Percentiles rank a stretch among this genome's conserved stretches.
These are phyloP conservation scores for Termitomyces sp. DNA, from an alignment of 768 basidiomycete genomes.

Conservation along the genomic window DNA sequence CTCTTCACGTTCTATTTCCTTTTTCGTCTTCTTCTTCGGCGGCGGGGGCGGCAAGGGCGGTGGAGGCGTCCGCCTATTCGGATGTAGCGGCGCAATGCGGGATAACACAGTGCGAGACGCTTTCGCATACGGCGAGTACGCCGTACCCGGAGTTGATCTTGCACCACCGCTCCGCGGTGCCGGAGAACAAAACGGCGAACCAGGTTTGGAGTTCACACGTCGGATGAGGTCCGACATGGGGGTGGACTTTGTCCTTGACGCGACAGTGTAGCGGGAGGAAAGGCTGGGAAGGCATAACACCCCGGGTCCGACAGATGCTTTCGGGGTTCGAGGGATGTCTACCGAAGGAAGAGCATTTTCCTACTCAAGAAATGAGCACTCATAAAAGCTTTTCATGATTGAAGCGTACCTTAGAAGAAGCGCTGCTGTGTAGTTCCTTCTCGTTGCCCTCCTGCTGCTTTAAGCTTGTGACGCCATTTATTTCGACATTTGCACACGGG, in stretches of 20 bases:
- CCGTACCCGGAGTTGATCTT: constrained; percentile 18
- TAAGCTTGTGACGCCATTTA: not conserved
- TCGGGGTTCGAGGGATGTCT: constrained; percentile 7
- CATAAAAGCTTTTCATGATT: not conserved
- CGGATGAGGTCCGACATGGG: constrained; percentile 76
- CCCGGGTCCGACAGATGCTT: constrained; percentile 5
- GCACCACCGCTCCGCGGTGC: constrained; percentile 14
- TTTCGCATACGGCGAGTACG: constrained; percentile 64
- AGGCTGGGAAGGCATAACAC: constrained; percentile 17
- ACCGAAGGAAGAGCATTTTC: constrained; percentile 20
- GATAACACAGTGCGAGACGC: constrained; percentile 57
- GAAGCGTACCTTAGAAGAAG: constrained; percentile 15
- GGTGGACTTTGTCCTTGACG: constrained; percentile 43
- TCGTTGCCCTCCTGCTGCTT: constrained; percentile 1
- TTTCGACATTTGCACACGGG: not conserved
- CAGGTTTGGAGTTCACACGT: constrained; percentile 61
- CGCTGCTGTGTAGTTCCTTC: not conserved
- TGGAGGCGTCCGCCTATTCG: constrained; percentile 67
- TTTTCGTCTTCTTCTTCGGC: constrained; percentile 74
- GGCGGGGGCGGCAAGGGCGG: constrained; percentile 67
- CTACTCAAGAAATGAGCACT: constrained; percentile 11
- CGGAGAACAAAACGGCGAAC: constrained; percentile 47
- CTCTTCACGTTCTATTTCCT: constrained; percentile 70
- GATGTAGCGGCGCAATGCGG: constrained; percentile 71
- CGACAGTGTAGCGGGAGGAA: constrained; percentile 38